Base-by-base conservation (phyloP, 208 protist species). In the Trypanosoma grayi region DNA sequence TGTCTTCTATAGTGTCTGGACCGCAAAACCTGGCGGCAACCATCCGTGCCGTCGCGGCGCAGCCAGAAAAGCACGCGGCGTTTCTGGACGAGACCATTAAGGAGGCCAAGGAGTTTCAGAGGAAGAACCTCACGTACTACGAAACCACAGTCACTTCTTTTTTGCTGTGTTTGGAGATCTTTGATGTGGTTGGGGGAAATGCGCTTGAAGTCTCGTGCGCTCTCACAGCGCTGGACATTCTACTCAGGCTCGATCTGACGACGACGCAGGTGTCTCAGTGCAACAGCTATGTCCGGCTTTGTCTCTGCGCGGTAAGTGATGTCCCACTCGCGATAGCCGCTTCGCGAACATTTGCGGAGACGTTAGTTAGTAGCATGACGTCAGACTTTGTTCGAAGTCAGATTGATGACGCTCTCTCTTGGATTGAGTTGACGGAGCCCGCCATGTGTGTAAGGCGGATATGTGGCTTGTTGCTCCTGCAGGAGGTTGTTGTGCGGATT, bases 221-320 rank as follows among this genome's bases (percentile, higher is more conserved):
- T 36, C 68, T 95, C 18, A 87, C 83, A n/a, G 77, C 81, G 4
- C 59, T 95, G 4, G 76, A 81, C 52, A 90, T 92, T 67, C 62
- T 95, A 2, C 67, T 91, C 9, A 76, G 71, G 39, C 71, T 92
- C 10, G 83, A 90, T 34, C 62, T 92, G 5, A 90, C 88, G 3
- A 70, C 81, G 10, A 82, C 77, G 46, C 88, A 92, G 48, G 39
- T 90, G 0, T 83, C 75, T 45, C 84, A 89, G 63, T 95, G 83
- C 59, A 91, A 86, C 63, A 90, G 81, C 66, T 95, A 92, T 61
- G 51, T 91, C 36, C 73, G 73, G 0, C 72, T 95, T 11, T 95
- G 88, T 44, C 66, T 95, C 4, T 55, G 60, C 36, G 68, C 53
- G 14, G 81, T 86, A n/a, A 73, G 60, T 14, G 77, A 82, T 47